Percentiles rank a stretch among this genome's conserved stretches.
Conservation (phyloP, 768 basidiomycete genomes). For the Lentinula aciculospora region DNA sequence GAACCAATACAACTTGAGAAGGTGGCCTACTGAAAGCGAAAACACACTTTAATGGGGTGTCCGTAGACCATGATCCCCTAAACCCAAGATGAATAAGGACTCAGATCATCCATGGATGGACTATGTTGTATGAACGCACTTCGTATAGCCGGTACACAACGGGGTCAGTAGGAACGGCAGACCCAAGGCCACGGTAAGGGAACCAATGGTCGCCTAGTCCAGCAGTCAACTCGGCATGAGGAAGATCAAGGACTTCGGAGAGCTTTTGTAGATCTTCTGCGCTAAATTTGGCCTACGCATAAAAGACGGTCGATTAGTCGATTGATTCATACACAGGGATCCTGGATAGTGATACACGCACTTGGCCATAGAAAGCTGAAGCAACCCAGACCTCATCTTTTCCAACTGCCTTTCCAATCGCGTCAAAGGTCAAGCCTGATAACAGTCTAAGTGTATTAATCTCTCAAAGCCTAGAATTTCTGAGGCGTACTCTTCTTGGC, state of each 20-base stretch:
- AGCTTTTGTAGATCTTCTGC: constrained; percentile 54
- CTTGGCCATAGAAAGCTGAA: constrained; percentile 78
- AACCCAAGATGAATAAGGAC: not conserved
- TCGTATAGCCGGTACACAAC: constrained; percentile 81
- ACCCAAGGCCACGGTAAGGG: constrained; percentile 68
- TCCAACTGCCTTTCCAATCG: constrained; percentile 58
- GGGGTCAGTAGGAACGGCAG: constrained; percentile 72
- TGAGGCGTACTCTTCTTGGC: constrained; percentile 46
- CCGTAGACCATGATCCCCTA: constrained; percentile 75
- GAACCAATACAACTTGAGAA: not conserved
- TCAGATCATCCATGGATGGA: not conserved
- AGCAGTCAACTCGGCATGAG: constrained; percentile 27
- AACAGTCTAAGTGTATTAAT: not conserved
- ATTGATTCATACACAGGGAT: not conserved
- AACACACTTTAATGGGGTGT: constrained; percentile 65
- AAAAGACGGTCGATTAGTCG: not conserved
- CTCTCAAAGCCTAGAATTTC: not conserved
- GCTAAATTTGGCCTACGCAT: constrained; percentile 58
- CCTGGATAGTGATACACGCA: constrained; percentile 21
- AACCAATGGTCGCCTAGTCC: constrained; percentile 64
- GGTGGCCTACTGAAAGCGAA: not conserved
- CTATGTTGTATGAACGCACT: constrained; percentile 28
- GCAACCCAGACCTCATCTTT: constrained; percentile 83
- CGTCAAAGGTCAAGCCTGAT: constrained; percentile 62
- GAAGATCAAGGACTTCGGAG: constrained; percentile 42